A percentile compares a stretch with the other conserved stretches of the same genome.
Evolutionary conservation across 2,329 filamentous ascomycete species (phyloP).

Genomic region (Madurella mycetomatis): DNA sequence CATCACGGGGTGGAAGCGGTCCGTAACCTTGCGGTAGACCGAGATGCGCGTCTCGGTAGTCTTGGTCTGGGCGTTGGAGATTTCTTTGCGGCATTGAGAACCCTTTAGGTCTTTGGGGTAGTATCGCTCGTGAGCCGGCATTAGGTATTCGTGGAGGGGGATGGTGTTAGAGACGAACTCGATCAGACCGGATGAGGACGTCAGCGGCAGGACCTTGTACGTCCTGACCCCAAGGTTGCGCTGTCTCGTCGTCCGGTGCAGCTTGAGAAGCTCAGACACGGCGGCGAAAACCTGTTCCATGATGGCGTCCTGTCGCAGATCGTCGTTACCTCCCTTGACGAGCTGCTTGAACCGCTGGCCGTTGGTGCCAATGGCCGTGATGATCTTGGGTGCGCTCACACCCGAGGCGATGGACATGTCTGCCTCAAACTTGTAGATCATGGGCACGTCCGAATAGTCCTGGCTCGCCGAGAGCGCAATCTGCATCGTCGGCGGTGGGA

Average conservation of each 20-base stretch:
- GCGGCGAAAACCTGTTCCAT: constrained; percentile 99
- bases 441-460: constrained; percentile 73
- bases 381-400: constrained; percentile 88
- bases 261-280: constrained; percentile 82
- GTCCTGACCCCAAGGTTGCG: constrained; percentile 87
- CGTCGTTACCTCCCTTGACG: constrained; percentile 93
- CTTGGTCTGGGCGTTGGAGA: constrained; percentile 66
- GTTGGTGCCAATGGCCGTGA: constrained; percentile 74
- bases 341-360: constrained; percentile 82
- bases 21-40: constrained; percentile 72
- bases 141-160: constrained; percentile 84
- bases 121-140: constrained; percentile 84
- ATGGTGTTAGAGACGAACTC: constrained; percentile 95
- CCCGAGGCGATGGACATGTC: constrained; percentile 83
- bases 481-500: constrained; percentile 87
- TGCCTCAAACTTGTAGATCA: constrained; percentile 66
- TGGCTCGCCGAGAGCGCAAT: constrained; percentile 68
- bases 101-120: constrained; percentile 79
- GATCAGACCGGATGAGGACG: constrained; percentile 80
- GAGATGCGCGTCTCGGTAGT: constrained; percentile 66
- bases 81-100: constrained; percentile 71
- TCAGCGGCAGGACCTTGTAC: constrained; percentile 93
- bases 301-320: constrained; percentile 92
- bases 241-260: constrained; percentile 81
- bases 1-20: constrained; percentile 88